A percentile compares a stretch with the other conserved stretches of the same genome.
These are phyloP conservation scores for Penicillium salamii DNA, from an alignment of 495 filamentous ascomycete genomes.

Conservation along the genomic window DNA sequence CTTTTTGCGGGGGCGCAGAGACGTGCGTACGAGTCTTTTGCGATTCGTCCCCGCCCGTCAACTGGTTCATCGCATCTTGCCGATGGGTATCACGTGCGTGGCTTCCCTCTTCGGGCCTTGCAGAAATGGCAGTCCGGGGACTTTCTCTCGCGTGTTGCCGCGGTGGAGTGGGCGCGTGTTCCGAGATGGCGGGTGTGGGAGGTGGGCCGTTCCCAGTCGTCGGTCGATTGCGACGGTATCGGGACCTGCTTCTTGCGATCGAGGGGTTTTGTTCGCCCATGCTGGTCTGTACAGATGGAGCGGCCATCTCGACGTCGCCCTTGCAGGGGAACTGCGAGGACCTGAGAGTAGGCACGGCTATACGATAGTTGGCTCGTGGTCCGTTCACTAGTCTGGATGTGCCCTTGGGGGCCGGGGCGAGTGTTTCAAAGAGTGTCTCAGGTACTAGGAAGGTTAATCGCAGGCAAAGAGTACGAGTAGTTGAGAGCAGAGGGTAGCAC, in stretches of 20 bases:
- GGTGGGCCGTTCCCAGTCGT: slow-evolving; percentile 17
- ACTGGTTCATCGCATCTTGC: slow-evolving; percentile 35
- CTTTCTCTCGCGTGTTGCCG: slow-evolving; percentile 3
- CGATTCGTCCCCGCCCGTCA: slow-evolving; percentile 28
- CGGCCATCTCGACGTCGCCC: slow-evolving; percentile 1
- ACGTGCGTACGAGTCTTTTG: slow-evolving; percentile 16
- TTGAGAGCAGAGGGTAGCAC: too few species aligned
- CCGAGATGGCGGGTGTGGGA: slow-evolving; percentile 28
- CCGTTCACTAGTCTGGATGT: neutral
- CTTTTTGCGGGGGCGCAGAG: neutral
- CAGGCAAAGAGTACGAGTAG: neutral
- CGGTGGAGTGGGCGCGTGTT: slow-evolving; percentile 8
- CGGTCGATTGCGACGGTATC: slow-evolving; percentile 50
- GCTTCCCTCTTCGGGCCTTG: too few species aligned
- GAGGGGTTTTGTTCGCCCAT: slow-evolving; percentile 26
- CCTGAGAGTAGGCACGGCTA: too few species aligned
- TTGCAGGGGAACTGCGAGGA: too few species aligned
- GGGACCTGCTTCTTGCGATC: slow-evolving; percentile 56
- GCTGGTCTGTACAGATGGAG: neutral
- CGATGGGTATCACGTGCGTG: slow-evolving; percentile 37
- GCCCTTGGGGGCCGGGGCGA: neutral
- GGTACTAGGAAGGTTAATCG: neutral
- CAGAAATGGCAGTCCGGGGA: slow-evolving; percentile 7
- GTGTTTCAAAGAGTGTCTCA: slow-evolving; percentile 3
- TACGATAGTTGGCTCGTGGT: too few species aligned